phyloP scores from a whole-genome alignment of 2,329 filamentous ascomycete species.

The Sordariomycetes sp. region DNA sequence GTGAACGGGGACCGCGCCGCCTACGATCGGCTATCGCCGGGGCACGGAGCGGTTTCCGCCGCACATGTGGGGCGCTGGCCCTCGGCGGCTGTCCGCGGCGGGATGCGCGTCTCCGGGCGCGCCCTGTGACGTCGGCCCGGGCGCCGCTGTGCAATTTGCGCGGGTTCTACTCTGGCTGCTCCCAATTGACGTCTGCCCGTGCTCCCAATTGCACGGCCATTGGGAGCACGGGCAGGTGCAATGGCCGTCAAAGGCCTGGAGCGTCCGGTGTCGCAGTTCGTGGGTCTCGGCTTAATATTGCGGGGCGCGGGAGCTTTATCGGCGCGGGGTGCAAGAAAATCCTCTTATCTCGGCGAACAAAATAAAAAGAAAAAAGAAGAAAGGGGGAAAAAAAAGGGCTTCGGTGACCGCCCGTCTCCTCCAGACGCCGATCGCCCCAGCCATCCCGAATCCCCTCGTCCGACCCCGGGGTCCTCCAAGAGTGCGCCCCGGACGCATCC shows the following conservation, averaged over 20 bases:
- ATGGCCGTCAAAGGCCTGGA: not conserved
- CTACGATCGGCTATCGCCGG: conserved; percentile 2
- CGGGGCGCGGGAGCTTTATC: not conserved
- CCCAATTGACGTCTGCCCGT: not conserved
- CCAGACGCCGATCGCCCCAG: too few relatives aligned
- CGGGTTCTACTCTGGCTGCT: not conserved
- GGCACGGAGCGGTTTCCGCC: not conserved
- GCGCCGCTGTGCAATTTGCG: not conserved
- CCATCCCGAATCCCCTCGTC: too few relatives aligned
- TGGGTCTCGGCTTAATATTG: not conserved
- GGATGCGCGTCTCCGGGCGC: not conserved
- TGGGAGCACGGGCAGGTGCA: not conserved
- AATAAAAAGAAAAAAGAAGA: not conserved
- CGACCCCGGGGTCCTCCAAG: too few relatives aligned
- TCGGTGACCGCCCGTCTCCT: too few relatives aligned
- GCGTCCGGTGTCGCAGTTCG: not conserved
- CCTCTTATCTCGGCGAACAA: not conserved
- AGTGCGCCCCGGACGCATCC: too few relatives aligned
- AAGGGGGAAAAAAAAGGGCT: not conserved
- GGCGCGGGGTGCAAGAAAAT: too few relatives aligned
- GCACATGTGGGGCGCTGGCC: not conserved
- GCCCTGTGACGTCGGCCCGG: not conserved
- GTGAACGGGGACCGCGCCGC: not conserved
- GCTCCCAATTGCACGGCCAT: not conserved
- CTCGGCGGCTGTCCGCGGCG: not conserved